Evolutionary conservation across 2,329 filamentous ascomycete species (phyloP).

Genomic region (Pseudodiploospora longispora): DNA sequence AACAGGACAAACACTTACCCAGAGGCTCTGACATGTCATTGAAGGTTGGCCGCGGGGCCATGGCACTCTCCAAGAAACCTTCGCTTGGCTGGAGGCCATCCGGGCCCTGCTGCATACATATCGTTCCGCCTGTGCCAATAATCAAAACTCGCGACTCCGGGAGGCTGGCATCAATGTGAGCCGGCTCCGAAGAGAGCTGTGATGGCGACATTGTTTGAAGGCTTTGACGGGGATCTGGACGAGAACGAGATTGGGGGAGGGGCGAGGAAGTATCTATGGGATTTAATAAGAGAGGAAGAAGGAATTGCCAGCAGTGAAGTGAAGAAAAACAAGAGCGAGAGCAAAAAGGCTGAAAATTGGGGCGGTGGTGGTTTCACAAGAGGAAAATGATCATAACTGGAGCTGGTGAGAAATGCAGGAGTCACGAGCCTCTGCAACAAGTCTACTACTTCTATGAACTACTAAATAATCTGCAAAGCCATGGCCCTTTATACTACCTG

Average conservation of each 20-base stretch:
- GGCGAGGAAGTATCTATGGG: background rate
- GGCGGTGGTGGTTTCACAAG: background rate
- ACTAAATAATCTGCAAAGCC: no score
- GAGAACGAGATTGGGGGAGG: background rate
- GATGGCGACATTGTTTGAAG: conserved; percentile 12
- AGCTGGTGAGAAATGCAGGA: background rate
- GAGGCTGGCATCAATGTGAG: conserved; percentile 22
- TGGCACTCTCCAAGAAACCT: conserved; percentile 73
- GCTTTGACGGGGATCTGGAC: background rate
- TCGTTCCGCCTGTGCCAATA: conserved; percentile 84
- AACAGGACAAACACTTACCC: conserved; percentile 14
- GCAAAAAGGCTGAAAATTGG: conserved; percentile 5
- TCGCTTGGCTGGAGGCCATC: conserved; percentile 73
- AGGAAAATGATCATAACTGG: background rate
- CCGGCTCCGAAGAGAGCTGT: conserved; percentile 1
- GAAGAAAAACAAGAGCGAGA: conserved; percentile 10
- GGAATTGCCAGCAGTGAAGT: conserved; percentile 1
- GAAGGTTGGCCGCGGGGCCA: conserved; percentile 76
- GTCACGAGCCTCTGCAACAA: no score
- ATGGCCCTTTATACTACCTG: no score
- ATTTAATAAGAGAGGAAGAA: background rate
- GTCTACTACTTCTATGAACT: no score
- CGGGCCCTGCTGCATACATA: conserved; percentile 80
- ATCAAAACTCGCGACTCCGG: conserved; percentile 79
- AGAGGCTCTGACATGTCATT: conserved; percentile 51